Evolutionary conservation across 1,139 yeast genomes (phyloP).

Genomic region (Kurtzmaniella quercitrusa): DNA sequence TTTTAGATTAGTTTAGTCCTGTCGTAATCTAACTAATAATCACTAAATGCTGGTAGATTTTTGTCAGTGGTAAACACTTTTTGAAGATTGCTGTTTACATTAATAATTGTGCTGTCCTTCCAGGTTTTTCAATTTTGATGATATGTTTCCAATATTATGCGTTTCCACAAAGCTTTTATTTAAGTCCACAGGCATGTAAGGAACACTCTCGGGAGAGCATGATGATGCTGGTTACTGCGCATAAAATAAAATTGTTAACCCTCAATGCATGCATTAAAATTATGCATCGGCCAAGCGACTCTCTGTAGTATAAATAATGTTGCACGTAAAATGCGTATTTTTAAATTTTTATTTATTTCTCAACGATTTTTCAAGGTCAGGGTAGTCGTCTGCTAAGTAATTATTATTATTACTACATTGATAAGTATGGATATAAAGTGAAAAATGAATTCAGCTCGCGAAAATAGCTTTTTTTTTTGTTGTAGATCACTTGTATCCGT

Average conservation of each 20-base stretch:
- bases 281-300: slow-evolving; percentile 1
- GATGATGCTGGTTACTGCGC: slow-evolving; percentile 1
- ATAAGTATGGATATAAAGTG: neutral
- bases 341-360: neutral
- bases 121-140: neutral
- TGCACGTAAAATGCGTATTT: neutral
- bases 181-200: slow-evolving; percentile 2
- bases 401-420: neutral
- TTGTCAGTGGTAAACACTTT: no score
- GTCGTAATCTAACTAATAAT: no score
- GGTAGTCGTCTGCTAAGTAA: neutral
- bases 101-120: no score
- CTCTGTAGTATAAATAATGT: neutral
- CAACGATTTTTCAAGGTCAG: neutral
- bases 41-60: no score
- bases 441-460: neutral
- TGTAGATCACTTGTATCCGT: neutral
- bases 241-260: neutral
- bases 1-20: no score
- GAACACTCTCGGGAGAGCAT: slow-evolving; percentile 3
- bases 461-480: neutral
- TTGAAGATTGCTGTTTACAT: no score
- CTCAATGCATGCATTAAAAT: neutral
- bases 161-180: neutral
- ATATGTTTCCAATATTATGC: neutral